Base-by-base conservation (phyloP, 148 eudicot genomes). In the Vaccinium darrowii region DNA sequence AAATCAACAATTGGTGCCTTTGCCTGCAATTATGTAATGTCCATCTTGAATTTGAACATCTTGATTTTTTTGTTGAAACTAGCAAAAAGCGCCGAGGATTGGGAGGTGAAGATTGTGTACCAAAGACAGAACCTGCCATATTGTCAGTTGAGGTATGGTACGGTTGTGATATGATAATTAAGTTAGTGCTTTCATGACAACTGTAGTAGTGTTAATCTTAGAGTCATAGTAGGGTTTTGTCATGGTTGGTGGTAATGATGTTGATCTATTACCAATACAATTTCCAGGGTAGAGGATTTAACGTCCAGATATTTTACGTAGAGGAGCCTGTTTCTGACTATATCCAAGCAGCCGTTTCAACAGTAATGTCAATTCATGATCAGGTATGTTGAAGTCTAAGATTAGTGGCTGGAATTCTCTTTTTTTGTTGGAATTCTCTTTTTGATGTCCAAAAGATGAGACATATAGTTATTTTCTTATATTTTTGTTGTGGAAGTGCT, bases 291-390 rank as follows among this genome's bases (percentile, higher is more conserved):
- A 90, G 99, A 91, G 98, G 98, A 81, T 97, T 84, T 86, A 92
- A 91, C 69, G 99, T 97, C 39, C 89, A 94, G 85, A 83, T 92
- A 58, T 93, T 90, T 82, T 95, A 97, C 87, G 89, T 87, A 72
- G 95, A 95, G 87, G 98, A 95, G 74, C 94, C 99, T 85, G 98
- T 95, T 88, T 84, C 96, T 56, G 98, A 97, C 92, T 97, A 97
- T 91, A 87, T 97, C 69, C 98, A 84, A 90, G 93, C 96, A 78
- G 92, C 93, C 85, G 99, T 97, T 88, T 94, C 99, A 76, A 95
- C 99, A 58, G 92, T 97, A 88, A 63, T 92, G 78, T 89, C 93
- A 88, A 94, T 97, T 86, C 91, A 94, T 85, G 93, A 95, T 58
- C 89, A 93, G 96, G 99, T 97, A 86, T 25, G 77, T 87, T 25